Evolutionary conservation across 1,284 basidiomycete species (phyloP).

Genomic region (Rugosomyces carneus): DNA sequence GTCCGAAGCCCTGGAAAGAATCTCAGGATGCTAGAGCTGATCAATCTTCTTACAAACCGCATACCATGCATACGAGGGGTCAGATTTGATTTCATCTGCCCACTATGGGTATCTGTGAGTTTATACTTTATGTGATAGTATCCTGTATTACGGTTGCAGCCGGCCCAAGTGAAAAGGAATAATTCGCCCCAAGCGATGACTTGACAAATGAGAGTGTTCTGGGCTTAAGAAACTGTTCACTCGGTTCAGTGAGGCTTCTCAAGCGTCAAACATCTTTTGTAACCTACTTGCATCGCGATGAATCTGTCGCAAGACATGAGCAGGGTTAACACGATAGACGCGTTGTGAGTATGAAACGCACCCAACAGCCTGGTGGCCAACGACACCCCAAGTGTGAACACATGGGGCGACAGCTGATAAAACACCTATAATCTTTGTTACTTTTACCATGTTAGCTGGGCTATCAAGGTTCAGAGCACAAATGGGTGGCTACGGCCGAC

Average conservation of each 20-base stretch:
- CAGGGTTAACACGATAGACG: not conserved
- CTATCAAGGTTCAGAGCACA: no score
- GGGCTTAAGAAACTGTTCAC: slow-evolving; percentile 35
- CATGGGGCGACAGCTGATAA: slow-evolving; percentile 12
- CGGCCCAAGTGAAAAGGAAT: slow-evolving; percentile 37
- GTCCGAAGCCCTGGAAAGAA: slow-evolving; percentile 26
- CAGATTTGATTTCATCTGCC: slow-evolving; percentile 38
- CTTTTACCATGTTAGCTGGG: slow-evolving; percentile 9
- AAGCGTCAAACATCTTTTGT: not conserved
- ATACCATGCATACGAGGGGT: slow-evolving; percentile 34
- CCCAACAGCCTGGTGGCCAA: slow-evolving; percentile 38
- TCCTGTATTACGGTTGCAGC: slow-evolving; percentile 34
- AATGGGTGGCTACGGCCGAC: no score
- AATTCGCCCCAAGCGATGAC: slow-evolving; percentile 35
- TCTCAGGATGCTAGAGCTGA: not conserved
- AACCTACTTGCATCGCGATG: slow-evolving; percentile 30
- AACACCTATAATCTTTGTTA: slow-evolving; percentile 10
- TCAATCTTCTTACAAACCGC: slow-evolving; percentile 3
- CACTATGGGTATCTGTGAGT: slow-evolving; percentile 26
- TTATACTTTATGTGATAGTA: not conserved
- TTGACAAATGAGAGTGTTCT: slow-evolving; percentile 41
- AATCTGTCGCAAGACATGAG: slow-evolving; percentile 21
- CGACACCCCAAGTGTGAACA: slow-evolving; percentile 35
- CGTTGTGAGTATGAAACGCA: slow-evolving; percentile 15
- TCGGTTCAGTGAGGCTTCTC: not conserved